Evolutionary conservation across 1,139 yeast genomes (phyloP).

Genomic region (Kazachstania sp.): DNA sequence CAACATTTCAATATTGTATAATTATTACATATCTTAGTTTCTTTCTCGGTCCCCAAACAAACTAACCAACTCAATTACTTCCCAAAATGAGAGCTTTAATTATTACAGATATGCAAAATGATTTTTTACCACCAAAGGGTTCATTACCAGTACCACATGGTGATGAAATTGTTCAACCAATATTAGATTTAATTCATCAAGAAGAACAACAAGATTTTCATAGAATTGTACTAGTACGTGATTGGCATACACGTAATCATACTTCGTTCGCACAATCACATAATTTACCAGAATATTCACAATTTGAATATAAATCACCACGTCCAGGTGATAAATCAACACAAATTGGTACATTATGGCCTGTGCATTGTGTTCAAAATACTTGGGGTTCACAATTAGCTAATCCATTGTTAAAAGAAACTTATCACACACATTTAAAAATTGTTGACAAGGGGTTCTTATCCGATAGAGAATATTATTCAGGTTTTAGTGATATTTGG

Average conservation of each 20-base stretch:
- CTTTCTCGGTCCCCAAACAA: too few relatives aligned
- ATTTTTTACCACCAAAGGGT: slow-evolving; percentile 73
- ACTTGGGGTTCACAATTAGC: slow-evolving; percentile 62
- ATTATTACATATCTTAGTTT: too few relatives aligned
- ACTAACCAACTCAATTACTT: background rate
- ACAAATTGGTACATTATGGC: slow-evolving; percentile 57
- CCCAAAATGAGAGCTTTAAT: slow-evolving; percentile 43
- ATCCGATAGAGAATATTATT: slow-evolving; percentile 72
- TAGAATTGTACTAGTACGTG: slow-evolving; percentile 64
- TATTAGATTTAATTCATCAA: slow-evolving; percentile 32
- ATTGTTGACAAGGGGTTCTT: slow-evolving; percentile 63
- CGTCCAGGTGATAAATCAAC: slow-evolving; percentile 29
- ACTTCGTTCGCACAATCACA: slow-evolving; percentile 75
- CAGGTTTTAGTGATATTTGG: slow-evolving; percentile 85
- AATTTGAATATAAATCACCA: slow-evolving; percentile 47
- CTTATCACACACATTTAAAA: slow-evolving; percentile 21
- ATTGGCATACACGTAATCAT: slow-evolving; percentile 82
- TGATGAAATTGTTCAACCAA: slow-evolving; percentile 47
- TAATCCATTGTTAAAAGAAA: slow-evolving; percentile 33
- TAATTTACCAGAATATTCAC: slow-evolving; percentile 44
- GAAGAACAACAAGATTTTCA: slow-evolving; percentile 42
- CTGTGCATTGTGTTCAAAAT: slow-evolving; percentile 78
- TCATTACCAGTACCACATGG: slow-evolving; percentile 67
- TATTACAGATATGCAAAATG: slow-evolving; percentile 76
- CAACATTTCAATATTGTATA: too few relatives aligned